Evolutionary conservation across 768 basidiomycete genomes (phyloP).

Genomic region (Dentipellis sp.): DNA sequence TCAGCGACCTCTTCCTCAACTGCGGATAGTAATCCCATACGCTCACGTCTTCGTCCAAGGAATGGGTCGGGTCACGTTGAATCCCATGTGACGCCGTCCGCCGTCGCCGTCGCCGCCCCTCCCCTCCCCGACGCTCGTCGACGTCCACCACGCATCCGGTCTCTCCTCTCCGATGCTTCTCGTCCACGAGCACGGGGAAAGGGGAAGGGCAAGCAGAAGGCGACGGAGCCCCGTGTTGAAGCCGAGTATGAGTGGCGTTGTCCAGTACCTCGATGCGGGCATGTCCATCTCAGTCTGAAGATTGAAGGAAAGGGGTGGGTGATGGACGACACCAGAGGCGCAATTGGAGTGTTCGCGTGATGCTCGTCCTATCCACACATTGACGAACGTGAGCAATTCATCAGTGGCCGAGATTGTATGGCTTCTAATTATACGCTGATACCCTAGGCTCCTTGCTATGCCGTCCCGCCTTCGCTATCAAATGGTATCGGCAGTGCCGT

Average conservation of each 20-base stretch:
- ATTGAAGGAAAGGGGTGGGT: conserved; percentile 10
- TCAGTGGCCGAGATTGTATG: neutral
- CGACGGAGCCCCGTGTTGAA: conserved; percentile 2
- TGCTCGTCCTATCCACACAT: no score
- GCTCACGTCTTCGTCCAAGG: conserved; percentile 13
- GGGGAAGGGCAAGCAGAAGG: conserved; percentile 13
- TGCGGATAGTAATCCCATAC: conserved; percentile 4
- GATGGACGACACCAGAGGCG: conserved; percentile 13
- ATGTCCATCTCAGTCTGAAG: conserved; percentile 8
- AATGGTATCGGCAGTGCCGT: no score
- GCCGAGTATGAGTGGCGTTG: conserved; percentile 14
- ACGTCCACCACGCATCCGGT: neutral
- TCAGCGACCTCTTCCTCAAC: neutral
- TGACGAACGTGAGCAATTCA: neutral
- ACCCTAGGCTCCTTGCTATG: no score
- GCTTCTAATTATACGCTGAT: neutral
- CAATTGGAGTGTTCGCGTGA: conserved; percentile 11
- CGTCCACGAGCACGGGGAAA: neutral
- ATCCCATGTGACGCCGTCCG: neutral
- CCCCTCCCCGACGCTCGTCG: neutral
- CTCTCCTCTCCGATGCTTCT: neutral
- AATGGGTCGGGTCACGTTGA: conserved; percentile 6
- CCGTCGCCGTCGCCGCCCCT: neutral
- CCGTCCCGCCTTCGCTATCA: no score
- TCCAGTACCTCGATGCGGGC: conserved; percentile 10